phyloP scores from a whole-genome alignment of 2,329 filamentous ascomycete genomes.

The Fusarium verrucosum region DNA sequence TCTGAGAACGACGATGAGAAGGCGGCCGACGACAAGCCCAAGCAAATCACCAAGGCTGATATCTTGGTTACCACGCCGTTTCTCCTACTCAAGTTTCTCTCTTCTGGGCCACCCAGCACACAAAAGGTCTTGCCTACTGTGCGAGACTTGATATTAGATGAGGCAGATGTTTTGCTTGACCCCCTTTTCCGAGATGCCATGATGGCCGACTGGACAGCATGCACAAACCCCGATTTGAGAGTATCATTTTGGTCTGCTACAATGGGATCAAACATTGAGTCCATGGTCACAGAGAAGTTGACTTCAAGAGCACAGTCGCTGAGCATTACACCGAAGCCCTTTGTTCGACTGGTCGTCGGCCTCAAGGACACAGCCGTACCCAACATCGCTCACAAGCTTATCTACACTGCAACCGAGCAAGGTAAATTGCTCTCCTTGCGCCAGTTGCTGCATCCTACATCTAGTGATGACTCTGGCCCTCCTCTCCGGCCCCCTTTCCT shows the following conservation, averaged over 20 bases:
- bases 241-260: slow-evolving; percentile 95
- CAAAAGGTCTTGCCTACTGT: slow-evolving; percentile 71
- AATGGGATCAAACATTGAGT: slow-evolving; percentile 93
- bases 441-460: slow-evolving; percentile 83
- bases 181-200: slow-evolving; percentile 91
- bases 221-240: slow-evolving; percentile 73
- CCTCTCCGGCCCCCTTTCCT: slow-evolving; percentile 86
- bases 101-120: slow-evolving; percentile 54
- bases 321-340: slow-evolving; percentile 54
- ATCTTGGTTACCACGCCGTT: slow-evolving; percentile 59
- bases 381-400: slow-evolving; percentile 87
- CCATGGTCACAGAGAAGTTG: slow-evolving; percentile 76
- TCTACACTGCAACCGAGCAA: slow-evolving; percentile 90
- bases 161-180: slow-evolving; percentile 94
- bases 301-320: slow-evolving; percentile 59
- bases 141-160: slow-evolving; percentile 82
- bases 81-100: slow-evolving; percentile 77
- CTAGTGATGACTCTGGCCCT: slow-evolving; percentile 63
- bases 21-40: slow-evolving; percentile 37
- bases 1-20: slow-evolving; percentile 49
- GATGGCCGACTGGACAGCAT: slow-evolving; percentile 82
- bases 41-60: slow-evolving; percentile 49
- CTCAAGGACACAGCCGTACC: slow-evolving; percentile 95
- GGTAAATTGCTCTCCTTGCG: slow-evolving; percentile 93
- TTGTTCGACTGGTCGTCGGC: slow-evolving; percentile 91